Evolutionary conservation across 1,139 yeast species (phyloP).

Genomic region (Geotrichum fermentans): DNA sequence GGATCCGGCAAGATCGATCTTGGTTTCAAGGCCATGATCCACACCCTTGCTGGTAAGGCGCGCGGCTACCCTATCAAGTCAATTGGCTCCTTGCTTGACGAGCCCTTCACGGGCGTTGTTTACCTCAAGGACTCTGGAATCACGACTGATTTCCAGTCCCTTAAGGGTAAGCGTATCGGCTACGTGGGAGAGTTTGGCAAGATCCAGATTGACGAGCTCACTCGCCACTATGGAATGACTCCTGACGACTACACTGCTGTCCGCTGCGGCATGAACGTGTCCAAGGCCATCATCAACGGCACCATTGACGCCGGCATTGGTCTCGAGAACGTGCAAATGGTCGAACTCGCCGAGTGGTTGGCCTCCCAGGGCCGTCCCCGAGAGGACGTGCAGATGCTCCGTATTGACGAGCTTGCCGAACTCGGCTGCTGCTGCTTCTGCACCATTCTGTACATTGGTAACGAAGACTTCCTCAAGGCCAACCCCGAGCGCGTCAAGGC

Average conservation of each 20-base stretch:
- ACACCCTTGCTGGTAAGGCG: slow-evolving; percentile 54
- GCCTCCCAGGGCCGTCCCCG: slow-evolving; percentile 44
- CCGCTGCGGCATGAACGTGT: slow-evolving; percentile 58
- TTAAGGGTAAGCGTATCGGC: slow-evolving; percentile 52
- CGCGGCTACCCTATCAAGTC: slow-evolving; percentile 56
- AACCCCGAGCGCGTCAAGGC: slow-evolving; percentile 47
- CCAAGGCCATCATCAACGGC: slow-evolving; percentile 52
- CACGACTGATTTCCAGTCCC: slow-evolving; percentile 48
- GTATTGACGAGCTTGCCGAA: slow-evolving; percentile 54
- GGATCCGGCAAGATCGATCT: slow-evolving; percentile 55
- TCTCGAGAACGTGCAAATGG: slow-evolving; percentile 56
- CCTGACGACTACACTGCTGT: slow-evolving; percentile 57
- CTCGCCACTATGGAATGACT: slow-evolving; percentile 52
- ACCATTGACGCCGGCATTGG: slow-evolving; percentile 56
- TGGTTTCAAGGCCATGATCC: slow-evolving; percentile 61
- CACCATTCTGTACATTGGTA: slow-evolving; percentile 51
- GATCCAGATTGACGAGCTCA: slow-evolving; percentile 54
- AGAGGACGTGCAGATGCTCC: slow-evolving; percentile 50
- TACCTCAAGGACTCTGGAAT: slow-evolving; percentile 51
- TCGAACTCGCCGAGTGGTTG: slow-evolving; percentile 52
- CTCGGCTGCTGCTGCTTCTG: slow-evolving; percentile 60
- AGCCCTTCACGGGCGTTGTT: slow-evolving; percentile 54
- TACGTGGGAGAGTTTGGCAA: slow-evolving; percentile 59
- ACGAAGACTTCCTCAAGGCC: slow-evolving; percentile 47
- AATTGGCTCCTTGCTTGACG: slow-evolving; percentile 52